Base-by-base conservation (phyloP, 345 rosid genomes). In the Eucalyptus regnans region DNA sequence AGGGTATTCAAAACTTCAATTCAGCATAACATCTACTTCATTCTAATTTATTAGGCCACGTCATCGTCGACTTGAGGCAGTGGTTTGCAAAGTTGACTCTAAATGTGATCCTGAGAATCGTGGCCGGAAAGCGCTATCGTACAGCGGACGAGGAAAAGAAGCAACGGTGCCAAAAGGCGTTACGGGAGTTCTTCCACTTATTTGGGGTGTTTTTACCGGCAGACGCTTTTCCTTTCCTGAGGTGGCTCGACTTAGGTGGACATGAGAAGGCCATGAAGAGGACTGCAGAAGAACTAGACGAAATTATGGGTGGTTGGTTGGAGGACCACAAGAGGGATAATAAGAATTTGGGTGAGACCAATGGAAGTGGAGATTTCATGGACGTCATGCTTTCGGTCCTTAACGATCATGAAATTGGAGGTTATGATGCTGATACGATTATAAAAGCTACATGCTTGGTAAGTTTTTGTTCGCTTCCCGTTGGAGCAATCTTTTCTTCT, bases 111-210 rank as follows among this genome's bases (percentile, higher is more conserved):
- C 43, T 91, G 8, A 90, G 90, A 79, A 86, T 92, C 89, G 86
- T 93, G 43, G 94, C 91, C 2, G 92, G 94, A 23, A 94, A 89
- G 90, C 88, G 91, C 44, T 89, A 87, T 44, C n/a, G 52, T 12
- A 92, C 89, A 6, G 87, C 86, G 27, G 91, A 86, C 13, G 84
- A 90, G 89, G 86, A 56, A 7, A 86, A 89, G 89, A 91, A 88
- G 4, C 52, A 89, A 31, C 79, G 89, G 44, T 87, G 87, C 86
- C 84, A 52, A 62, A 87, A 80, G 84, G 89, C 66, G 46, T 16
- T 92, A 33, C 80, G 89, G 49, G 89, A 87, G 29, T 49, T 90
- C 44, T 86, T 88, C 27, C 71, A 50, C 18, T 44, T 49, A 14
- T 6, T 41, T 3, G 91, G 92, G 60, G 18, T 46, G 48, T 89